These are phyloP conservation scores for Corniculantispora saksenae DNA, from an alignment of 2,329 filamentous ascomycete genomes.

Conservation along the genomic window DNA sequence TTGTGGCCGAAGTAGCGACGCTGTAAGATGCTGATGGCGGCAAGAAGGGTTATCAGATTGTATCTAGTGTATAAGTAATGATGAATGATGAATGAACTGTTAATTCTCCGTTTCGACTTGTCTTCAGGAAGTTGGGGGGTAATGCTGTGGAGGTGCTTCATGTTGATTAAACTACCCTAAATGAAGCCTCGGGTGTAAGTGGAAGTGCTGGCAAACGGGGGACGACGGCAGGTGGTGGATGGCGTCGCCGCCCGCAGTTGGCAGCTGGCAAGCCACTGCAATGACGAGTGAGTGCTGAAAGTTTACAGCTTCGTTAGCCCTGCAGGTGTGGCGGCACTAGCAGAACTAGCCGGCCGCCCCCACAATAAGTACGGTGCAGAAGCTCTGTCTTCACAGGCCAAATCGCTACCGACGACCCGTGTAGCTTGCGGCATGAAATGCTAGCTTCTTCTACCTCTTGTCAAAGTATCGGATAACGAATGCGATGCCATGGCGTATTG, in stretches of 20 bases:
- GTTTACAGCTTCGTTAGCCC: neutral
- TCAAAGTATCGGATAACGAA: neutral
- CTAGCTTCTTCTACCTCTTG: neutral
- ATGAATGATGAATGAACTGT: no score
- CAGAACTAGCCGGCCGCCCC: neutral
- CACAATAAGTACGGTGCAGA: neutral
- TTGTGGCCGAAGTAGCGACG: neutral
- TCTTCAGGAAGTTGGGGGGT: neutral
- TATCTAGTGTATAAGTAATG: neutral
- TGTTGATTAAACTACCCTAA: neutral
- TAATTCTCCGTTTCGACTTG: neutral
- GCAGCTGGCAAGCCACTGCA: neutral
- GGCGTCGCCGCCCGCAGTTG: no score
- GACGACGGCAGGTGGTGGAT: no score
- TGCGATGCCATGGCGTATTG: no score
- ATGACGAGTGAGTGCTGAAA: neutral
- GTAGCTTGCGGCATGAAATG: neutral
- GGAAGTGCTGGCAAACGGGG: no score
- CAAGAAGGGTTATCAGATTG: no score
- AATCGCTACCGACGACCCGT: neutral
- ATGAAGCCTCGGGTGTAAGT: neutral
- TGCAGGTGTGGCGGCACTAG: neutral
- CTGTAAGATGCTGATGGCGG: neutral
- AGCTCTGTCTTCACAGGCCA: neutral
- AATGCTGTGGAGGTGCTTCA: neutral